Evolutionary conservation across 768 basidiomycete species (phyloP).

Genomic region (Podaxis carcinomalis): DNA sequence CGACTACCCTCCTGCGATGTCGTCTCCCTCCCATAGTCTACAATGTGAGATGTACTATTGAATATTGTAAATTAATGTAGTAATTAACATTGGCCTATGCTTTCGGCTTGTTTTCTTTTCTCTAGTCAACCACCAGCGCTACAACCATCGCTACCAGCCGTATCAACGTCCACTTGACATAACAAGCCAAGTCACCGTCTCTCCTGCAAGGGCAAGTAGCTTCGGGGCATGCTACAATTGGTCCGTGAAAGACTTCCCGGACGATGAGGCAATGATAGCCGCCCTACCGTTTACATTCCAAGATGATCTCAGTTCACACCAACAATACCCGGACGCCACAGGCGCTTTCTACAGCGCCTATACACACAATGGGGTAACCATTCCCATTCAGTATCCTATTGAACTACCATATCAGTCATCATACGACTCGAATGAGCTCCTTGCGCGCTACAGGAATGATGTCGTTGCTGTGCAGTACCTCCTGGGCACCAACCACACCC

Average conservation of each 20-base stretch:
- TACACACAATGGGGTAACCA: neutral
- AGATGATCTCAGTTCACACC: neutral
- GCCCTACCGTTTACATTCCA: neutral
- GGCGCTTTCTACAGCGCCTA: neutral
- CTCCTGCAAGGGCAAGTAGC: neutral
- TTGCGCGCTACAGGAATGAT: conserved; percentile 50
- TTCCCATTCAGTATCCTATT: conserved; percentile 7
- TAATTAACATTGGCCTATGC: conserved; percentile 13
- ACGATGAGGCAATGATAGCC: neutral
- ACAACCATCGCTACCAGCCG: conserved; percentile 25
- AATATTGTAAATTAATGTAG: conserved; percentile 15
- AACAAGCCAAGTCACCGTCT: neutral
- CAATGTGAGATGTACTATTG: conserved; percentile 14
- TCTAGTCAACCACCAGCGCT: conserved; percentile 21
- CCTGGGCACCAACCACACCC: conserved; percentile 46
- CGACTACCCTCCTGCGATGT: neutral
- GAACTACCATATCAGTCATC: neutral
- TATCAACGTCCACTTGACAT: neutral
- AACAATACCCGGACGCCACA: neutral
- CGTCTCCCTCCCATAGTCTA: conserved; percentile 11
- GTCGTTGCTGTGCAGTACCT: conserved; percentile 70
- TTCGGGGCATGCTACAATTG: conserved; percentile 2
- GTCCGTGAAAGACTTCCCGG: neutral
- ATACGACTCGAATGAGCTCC: conserved; percentile 22
- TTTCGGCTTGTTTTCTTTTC: conserved; percentile 15